Percentiles rank a stretch among this genome's conserved stretches.
Conservation (phyloP, 805 yeast genomes). For the Metschnikowia continentalis region DNA sequence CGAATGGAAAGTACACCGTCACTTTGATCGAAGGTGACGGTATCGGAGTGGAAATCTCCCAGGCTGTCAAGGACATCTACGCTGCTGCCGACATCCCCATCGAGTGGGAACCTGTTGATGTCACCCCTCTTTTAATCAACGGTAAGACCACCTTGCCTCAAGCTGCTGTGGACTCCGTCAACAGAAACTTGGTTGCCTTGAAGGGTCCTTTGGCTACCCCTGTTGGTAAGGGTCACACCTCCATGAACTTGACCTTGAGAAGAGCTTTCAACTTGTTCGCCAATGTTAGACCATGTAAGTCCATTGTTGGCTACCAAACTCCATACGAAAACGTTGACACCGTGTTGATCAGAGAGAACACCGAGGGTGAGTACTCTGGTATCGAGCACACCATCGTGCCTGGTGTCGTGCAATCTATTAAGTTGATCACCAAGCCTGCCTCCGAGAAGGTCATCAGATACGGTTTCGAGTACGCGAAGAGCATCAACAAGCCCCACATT, state of each 20-base stretch:
- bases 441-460: conserved; percentile 95
- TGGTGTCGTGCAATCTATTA: conserved; percentile 97
- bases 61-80: conserved; percentile 89
- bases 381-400: conserved; percentile 97
- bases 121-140: conserved; percentile 85
- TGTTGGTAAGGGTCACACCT: conserved; percentile 97
- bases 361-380: conserved; percentile 99
- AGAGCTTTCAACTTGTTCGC: conserved; percentile 95
- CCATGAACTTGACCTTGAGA: conserved; percentile 95
- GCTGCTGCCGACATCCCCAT: conserved; percentile 93
- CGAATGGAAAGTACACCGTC: conserved; percentile 85
- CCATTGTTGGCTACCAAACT: conserved; percentile 89
- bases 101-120: conserved; percentile 96
- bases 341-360: conserved; percentile 96
- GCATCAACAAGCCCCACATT: conserved; percentile 82
- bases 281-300: conserved; percentile 94
- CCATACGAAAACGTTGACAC: conserved; percentile 88
- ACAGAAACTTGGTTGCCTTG: conserved; percentile 88
- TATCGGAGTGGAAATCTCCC: conserved; percentile 92
- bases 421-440: conserved; percentile 93
- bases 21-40: conserved; percentile 99
- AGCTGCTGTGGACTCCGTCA: conserved; percentile 87
- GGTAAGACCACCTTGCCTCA: conserved; percentile 93
- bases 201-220: conserved; percentile 99
- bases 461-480: conserved; percentile 93